Conservation (phyloP, 305 asterid species). For the Stenogyne calaminthoides region DNA sequence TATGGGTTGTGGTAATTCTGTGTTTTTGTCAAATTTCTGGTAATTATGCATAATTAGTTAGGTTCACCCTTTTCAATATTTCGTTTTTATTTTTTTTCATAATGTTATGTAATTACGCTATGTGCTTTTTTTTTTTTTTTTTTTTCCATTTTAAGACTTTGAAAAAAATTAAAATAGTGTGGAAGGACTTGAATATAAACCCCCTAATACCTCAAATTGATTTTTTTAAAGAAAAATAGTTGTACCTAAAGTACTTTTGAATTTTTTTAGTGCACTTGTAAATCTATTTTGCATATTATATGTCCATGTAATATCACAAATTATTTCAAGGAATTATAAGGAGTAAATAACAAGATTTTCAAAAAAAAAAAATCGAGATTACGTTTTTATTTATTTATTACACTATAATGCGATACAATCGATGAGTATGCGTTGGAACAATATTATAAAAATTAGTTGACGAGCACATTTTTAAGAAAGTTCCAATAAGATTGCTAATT, state of each 20-base stretch:
- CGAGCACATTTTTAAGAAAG: not conserved
- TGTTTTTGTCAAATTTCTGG: constrained; percentile 14
- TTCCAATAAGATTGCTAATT: not conserved
- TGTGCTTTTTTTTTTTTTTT: too few species aligned
- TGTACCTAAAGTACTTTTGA: too few species aligned
- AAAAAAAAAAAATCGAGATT: too few species aligned
- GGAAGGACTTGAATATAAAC: not conserved
- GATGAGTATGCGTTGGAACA: not conserved
- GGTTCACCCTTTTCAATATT: not conserved
- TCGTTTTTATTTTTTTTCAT: not conserved
- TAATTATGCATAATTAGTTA: not conserved
- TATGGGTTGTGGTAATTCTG: not conserved
- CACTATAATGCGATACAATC: not conserved
- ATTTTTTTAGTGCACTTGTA: too few species aligned
- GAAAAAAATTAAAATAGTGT: too few species aligned
- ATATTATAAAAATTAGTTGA: not conserved
- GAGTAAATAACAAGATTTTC: too few species aligned
- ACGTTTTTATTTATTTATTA: too few species aligned
- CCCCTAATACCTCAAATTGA: not conserved
- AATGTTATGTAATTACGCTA: not conserved
- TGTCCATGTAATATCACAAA: too few species aligned
- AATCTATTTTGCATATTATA: too few species aligned
- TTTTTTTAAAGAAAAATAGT: too few species aligned
- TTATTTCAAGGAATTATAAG: not conserved
- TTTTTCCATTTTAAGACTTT: too few species aligned